Conservation (phyloP, 2,329 filamentous ascomycete genomes). For the Colletotrichum sp. region DNA sequence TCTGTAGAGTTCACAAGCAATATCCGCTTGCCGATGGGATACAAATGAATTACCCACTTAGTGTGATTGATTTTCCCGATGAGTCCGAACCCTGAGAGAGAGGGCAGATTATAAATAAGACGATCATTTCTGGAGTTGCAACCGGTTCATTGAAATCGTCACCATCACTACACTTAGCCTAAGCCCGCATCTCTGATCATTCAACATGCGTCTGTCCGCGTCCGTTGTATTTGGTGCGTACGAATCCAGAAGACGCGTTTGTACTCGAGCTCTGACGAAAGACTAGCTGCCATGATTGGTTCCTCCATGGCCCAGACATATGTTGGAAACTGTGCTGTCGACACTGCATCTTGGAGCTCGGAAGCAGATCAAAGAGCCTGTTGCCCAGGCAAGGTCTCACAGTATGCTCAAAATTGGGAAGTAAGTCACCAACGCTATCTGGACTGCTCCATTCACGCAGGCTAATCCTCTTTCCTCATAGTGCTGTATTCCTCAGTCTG, state of each 20-base stretch:
- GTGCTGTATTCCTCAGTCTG: not conserved
- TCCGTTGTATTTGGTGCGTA: not conserved
- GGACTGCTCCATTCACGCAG: not conserved
- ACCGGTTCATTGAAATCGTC: not conserved
- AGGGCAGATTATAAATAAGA: not conserved
- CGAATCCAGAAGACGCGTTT: not conserved
- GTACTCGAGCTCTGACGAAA: not conserved
- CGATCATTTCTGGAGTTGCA: rapidly evolving
- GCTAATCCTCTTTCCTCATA: not conserved
- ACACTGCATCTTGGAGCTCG: not conserved
- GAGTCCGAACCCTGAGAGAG: not conserved
- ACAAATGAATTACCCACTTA: not conserved
- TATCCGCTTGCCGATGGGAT: not conserved
- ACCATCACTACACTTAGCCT: not conserved
- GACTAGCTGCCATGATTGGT: not conserved
- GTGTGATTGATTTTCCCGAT: not conserved
- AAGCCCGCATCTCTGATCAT: not conserved
- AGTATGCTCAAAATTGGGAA: not conserved
- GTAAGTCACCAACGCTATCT: not conserved
- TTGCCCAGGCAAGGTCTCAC: not conserved
- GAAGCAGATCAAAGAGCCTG: not conserved
- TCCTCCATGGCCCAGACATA: not conserved
- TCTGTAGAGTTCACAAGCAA: not conserved
- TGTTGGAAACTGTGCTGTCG: not conserved
- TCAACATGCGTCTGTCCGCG: not conserved